These are phyloP conservation scores for Yarrowia bubula DNA, from an alignment of 805 yeast genomes.

Conservation along the genomic window DNA sequence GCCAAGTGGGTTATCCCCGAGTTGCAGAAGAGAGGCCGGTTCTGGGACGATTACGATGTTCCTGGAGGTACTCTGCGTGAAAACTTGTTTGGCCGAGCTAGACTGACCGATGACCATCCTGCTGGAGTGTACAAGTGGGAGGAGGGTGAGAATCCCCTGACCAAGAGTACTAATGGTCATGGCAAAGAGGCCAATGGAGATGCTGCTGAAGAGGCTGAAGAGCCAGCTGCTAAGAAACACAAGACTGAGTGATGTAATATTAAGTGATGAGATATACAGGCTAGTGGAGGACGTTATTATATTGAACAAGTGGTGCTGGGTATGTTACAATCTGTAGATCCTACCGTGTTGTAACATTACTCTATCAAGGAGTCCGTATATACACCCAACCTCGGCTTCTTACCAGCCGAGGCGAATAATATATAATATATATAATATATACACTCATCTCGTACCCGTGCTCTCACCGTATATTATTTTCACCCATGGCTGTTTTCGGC, in stretches of 20 bases:
- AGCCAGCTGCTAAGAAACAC: not conserved
- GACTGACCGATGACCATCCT: slow-evolving; percentile 30
- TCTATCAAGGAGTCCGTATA: too few relatives aligned
- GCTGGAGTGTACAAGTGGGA: slow-evolving; percentile 23
- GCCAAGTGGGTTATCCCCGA: slow-evolving; percentile 44
- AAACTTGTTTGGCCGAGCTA: slow-evolving; percentile 34
- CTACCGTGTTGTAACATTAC: too few relatives aligned
- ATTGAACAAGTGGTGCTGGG: too few relatives aligned
- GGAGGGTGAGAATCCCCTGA: not conserved
- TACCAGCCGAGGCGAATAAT: too few relatives aligned
- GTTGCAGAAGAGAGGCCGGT: slow-evolving; percentile 41
- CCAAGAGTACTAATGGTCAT: not conserved
- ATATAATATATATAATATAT: too few relatives aligned
- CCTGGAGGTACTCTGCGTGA: slow-evolving; percentile 43
- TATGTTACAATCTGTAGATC: too few relatives aligned
- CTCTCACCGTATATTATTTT: too few relatives aligned
- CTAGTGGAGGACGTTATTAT: too few relatives aligned
- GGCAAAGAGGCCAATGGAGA: not conserved
- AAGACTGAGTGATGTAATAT: not conserved
- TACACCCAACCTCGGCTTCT: too few relatives aligned
- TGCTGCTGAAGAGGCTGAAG: not conserved
- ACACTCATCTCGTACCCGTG: too few relatives aligned
- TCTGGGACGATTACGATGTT: slow-evolving; percentile 43
- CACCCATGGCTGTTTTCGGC: too few relatives aligned
- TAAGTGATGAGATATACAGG: not conserved